Evolutionary conservation across 2,329 filamentous ascomycete species (phyloP).

Genomic region (Ceratocystis diversiconidia): DNA sequence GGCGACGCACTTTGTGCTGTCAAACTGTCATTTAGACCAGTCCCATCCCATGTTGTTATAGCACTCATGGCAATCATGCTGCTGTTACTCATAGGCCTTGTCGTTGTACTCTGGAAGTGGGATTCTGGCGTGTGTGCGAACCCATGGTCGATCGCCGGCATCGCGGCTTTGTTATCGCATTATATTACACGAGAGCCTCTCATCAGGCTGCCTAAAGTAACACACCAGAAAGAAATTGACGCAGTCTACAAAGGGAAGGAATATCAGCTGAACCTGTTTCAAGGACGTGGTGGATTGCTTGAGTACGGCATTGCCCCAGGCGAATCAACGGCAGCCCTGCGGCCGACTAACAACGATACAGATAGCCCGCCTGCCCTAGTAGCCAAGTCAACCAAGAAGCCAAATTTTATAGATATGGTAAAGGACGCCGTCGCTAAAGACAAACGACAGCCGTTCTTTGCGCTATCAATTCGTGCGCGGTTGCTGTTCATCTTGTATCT

Average conservation of each 20-base stretch:
- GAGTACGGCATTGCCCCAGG: conserved; percentile 16
- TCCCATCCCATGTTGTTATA: conserved; percentile 5
- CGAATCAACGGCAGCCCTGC: conserved; percentile 5
- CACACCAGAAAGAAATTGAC: conserved; percentile 5
- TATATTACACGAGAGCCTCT: conserved; percentile 7
- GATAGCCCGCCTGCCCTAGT: neutral
- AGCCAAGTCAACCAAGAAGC: neutral
- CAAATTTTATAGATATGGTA: neutral
- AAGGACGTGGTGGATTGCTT: conserved; percentile 1
- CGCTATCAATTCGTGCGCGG: neutral
- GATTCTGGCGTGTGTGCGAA: conserved; percentile 13
- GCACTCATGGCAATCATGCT: conserved; percentile 6
- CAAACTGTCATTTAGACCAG: conserved; percentile 9
- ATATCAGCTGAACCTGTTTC: conserved; percentile 9
- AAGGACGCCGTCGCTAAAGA: neutral
- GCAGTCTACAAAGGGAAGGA: conserved; percentile 4
- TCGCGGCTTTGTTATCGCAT: conserved; percentile 7
- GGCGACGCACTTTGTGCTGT: conserved; percentile 3
- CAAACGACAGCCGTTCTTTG: conserved; percentile 12
- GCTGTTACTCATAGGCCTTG: conserved; percentile 8
- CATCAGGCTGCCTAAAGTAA: conserved; percentile 1
- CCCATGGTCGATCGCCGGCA: conserved; percentile 16
- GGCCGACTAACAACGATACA: conserved; percentile 8
- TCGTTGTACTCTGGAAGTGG: conserved; percentile 13
- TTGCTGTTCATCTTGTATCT: conserved; percentile 9